Evolutionary conservation across 345 rosid species (phyloP), one percentile per base, ranked within the genome.

Genomic region (Geranium brycei): DNA sequence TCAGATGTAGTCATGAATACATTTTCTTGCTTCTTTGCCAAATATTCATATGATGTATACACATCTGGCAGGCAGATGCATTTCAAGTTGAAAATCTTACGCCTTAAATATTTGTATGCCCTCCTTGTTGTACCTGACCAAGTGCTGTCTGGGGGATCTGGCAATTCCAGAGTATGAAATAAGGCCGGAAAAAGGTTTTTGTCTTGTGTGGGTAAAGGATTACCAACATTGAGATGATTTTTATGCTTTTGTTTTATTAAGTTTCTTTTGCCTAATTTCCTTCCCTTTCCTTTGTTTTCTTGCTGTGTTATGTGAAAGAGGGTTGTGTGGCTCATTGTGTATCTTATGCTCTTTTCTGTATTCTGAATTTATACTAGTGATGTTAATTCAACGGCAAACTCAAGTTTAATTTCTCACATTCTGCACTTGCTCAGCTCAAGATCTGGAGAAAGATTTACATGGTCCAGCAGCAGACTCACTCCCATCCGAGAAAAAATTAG

Each of bases 381-480:
- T 38, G 47, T 5, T 10, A 47, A 47, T 47, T 13, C 12, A 47
- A 47, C 0, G 53, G 14, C 53, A 13, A 47, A 47, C 15, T 47
- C 53, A 47, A 8, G 53, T 47, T 11, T 47, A 10, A 47, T 57
- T n/a, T n/a, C 18, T 57, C 4, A 57, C 19, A 57, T 57, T 3
- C n/a, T 8, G n/a, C 3, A 15, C 10, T 3, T 57, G 19, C 16
- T 57, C 89, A 95, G 99, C 99, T 31, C 97, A 95, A 77, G 99
- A 95, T 62, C 79, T 88, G 80, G 99, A 88, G 87, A 91, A 91
- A 85, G 97, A 88, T 84, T 75, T 95, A 78, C 78, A 81, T 62
- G 95, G 95, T 66, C 84, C 85, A 64, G 71, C 75, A 66, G 84
- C 83, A 19, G 92, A 85, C 72, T 83, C 87, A 41, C 78, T 84